Percentiles rank a stretch among this genome's conserved stretches.
These are phyloP conservation scores for Monosporascus sp. DNA, from an alignment of 2,329 filamentous ascomycete species.

Conservation along the genomic window DNA sequence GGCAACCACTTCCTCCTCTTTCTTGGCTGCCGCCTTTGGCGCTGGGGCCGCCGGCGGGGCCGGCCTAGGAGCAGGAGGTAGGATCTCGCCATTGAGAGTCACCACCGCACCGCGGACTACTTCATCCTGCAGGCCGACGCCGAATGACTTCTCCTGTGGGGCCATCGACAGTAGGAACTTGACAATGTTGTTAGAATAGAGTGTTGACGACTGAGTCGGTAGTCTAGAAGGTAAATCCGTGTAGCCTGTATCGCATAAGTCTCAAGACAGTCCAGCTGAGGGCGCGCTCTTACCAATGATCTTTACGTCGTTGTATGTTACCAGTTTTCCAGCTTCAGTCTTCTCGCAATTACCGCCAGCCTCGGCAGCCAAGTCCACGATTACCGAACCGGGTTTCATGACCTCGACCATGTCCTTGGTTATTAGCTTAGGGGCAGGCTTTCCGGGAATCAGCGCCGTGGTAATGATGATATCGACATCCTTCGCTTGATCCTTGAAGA, in stretches of 20 bases:
- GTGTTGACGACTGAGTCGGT: conserved; percentile 80
- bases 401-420: conserved; percentile 72
- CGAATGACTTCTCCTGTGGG: conserved; percentile 72
- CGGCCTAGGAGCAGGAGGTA: conserved; percentile 71
- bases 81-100: conserved; percentile 68
- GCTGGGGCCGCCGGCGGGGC: conserved; percentile 48
- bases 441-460: conserved; percentile 84
- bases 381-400: conserved; percentile 85
- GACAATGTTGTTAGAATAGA: conserved; percentile 92
- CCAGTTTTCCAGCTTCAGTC: conserved; percentile 67
- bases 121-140: conserved; percentile 75
- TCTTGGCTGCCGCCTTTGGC: conserved; percentile 32
- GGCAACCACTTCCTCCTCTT: conserved; percentile 54
- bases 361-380: conserved; percentile 85
- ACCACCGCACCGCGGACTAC: conserved; percentile 83
- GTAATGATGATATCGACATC: conserved; percentile 93
- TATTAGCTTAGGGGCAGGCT: conserved; percentile 76
- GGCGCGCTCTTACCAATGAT: conserved; percentile 60
- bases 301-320: conserved; percentile 71
- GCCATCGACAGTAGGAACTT: conserved; percentile 81
- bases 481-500: conserved; percentile 80
- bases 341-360: conserved; percentile 84
- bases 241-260: conserved; percentile 51
- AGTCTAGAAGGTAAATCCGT: conserved; percentile 83
- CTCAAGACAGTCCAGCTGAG: not conserved